Evolutionary conservation across 140 eudicot genomes (phyloP), one percentile per base, ranked within the genome.

Genomic region (Cichorium intybus): DNA sequence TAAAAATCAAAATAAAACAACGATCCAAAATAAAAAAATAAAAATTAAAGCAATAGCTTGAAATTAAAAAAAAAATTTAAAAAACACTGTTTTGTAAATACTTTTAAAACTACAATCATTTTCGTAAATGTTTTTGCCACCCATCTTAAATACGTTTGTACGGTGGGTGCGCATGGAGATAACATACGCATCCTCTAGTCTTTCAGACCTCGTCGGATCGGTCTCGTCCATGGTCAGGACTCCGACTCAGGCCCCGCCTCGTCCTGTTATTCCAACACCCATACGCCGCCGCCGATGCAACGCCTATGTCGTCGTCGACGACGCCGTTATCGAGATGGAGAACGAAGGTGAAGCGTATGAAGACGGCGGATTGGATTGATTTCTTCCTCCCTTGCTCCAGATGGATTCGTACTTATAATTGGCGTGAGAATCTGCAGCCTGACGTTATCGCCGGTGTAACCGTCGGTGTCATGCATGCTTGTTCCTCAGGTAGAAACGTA

Each of bases 391-490:
- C 98, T 27, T 87, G 98, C 51, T 88, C 68, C 51, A 86, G 98
- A 17, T 92, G 98, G 98, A 87, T 88, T 58, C 69, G 95, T n/a
- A 69, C 76, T 41, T 92, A 92, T 66, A 83, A 81, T 16, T 79
- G 81, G 85, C 76, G 78, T 9, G 86, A 85, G 6, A 77, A 88
- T 66, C 64, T 92, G 11, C 98, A 88, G 49, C 63, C 87, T n/a
- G 98, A 92, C 75, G 86, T 92, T 62, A 76, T 88, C 80, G 85
- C 98, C 37, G 98, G 98, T 14, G 39, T 86, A 55, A 92, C 98
- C 31, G 98, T 92, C 66, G 98, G 96, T 12, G 73, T 92, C 73
- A 92, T 92, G n/a, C 73, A 92, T 92, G 98, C 92, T 92, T 16
- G 96, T 92, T 35, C 98, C 98, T 77, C 98, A 92, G 98, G 98